Conservation (phyloP, 2,329 filamentous ascomycete genomes). For the Aspergillus tubingensis region DNA sequence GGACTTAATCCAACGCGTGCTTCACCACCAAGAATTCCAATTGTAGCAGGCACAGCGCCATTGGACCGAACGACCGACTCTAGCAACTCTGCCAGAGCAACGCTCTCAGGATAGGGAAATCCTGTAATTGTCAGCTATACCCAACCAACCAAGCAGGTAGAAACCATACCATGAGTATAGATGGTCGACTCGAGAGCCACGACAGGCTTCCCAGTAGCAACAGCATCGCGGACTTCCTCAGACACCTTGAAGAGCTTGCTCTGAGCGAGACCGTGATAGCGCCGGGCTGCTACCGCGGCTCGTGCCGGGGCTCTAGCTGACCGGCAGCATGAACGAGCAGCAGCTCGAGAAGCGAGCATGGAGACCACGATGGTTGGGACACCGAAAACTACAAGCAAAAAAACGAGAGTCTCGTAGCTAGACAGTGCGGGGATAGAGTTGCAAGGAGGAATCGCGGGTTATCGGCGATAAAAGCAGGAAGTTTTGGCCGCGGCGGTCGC, state of each 20-base stretch:
- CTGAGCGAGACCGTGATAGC: conserved; percentile 33
- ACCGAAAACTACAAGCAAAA: background rate
- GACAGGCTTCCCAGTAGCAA: conserved; percentile 74
- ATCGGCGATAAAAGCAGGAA: conserved; percentile 24
- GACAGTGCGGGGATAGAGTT: conserved; percentile 16
- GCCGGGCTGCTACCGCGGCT: conserved; percentile 16
- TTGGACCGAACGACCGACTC: conserved; percentile 78
- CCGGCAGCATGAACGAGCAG: conserved; percentile 23
- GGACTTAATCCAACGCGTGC: conserved; percentile 75
- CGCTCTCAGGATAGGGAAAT: conserved; percentile 70
- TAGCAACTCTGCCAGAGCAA: conserved; percentile 74
- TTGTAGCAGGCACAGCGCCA: conserved; percentile 85
- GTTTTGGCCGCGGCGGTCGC: conserved; percentile 40
- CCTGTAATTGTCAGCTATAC: conserved; percentile 44
- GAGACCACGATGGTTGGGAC: conserved; percentile 11
- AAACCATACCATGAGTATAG: conserved; percentile 77
- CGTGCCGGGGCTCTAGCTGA: conserved; percentile 13
- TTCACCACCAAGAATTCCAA: conserved; percentile 81
- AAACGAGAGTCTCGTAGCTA: conserved; percentile 8
- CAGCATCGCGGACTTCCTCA: conserved; percentile 77
- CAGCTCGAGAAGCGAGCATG: conserved; percentile 26
- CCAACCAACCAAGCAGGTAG: background rate
- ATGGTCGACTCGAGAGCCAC: conserved; percentile 95
- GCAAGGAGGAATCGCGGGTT: conserved; percentile 2
- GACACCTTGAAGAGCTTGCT: conserved; percentile 68